A percentile compares a stretch with the other conserved stretches of the same genome.
These are phyloP conservation scores for Colletotrichum noveboracense DNA, from an alignment of 2,329 filamentous ascomycete genomes.

Conservation along the genomic window DNA sequence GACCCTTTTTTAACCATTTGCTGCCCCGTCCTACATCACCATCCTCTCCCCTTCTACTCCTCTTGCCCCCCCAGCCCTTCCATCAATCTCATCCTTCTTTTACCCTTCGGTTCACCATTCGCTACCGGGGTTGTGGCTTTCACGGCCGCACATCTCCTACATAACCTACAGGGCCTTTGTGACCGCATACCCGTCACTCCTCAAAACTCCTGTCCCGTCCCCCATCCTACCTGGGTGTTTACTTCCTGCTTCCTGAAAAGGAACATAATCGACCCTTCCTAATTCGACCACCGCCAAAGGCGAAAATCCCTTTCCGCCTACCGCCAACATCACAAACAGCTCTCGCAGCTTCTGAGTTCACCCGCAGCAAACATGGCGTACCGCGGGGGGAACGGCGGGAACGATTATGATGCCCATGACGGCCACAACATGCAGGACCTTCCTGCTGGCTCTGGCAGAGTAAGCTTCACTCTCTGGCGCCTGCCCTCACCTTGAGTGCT, in stretches of 20 bases:
- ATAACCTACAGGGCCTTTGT: slow-evolving; percentile 14
- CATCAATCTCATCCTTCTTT: slow-evolving; percentile 5
- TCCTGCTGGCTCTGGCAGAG: slow-evolving; percentile 57
- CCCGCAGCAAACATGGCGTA: slow-evolving; percentile 56
- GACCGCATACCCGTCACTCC: slow-evolving; percentile 1
- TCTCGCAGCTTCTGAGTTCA: slow-evolving; percentile 1
- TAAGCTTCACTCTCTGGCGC: slow-evolving; percentile 46
- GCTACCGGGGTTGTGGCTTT: slow-evolving; percentile 20
- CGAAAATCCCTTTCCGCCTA: neutral
- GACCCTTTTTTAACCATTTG: slow-evolving; percentile 24
- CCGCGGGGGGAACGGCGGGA: slow-evolving; percentile 53
- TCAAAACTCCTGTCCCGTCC: neutral
- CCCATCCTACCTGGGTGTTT: neutral
- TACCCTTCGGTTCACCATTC: slow-evolving; percentile 14
- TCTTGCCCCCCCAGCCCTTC: slow-evolving; percentile 15
- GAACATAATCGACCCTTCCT: slow-evolving; percentile 2
- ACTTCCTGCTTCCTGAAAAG: neutral
- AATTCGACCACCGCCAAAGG: neutral
- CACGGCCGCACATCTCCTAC: slow-evolving; percentile 8
- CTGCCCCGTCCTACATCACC: slow-evolving; percentile 18
- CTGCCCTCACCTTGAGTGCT: neutral
- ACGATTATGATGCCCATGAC: slow-evolving; percentile 51
- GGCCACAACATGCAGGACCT: slow-evolving; percentile 73
- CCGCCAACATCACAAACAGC: neutral
- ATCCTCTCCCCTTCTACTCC: slow-evolving; percentile 15